phyloP scores from a whole-genome alignment of 2,329 filamentous ascomycete genomes.

The Alternaria solani region DNA sequence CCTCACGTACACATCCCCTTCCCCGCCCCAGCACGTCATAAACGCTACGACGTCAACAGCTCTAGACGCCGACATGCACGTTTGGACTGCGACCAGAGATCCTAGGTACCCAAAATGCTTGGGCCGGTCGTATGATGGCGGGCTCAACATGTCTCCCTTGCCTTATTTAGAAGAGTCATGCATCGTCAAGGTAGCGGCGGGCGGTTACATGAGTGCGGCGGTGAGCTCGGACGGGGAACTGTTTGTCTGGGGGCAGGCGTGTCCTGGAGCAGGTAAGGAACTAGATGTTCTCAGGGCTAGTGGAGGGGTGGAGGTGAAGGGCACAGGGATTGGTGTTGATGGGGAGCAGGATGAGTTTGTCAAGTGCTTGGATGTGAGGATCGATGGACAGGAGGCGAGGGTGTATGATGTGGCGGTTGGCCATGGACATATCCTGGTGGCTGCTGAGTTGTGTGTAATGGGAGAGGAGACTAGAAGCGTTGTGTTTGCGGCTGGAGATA shows the following conservation, averaged over 20 bases:
- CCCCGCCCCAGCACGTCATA: neutral
- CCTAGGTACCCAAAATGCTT: slow-evolving; percentile 35
- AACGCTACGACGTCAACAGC: slow-evolving; percentile 37
- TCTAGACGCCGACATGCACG: slow-evolving; percentile 21
- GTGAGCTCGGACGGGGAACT: slow-evolving; percentile 42
- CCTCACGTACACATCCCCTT: slow-evolving; percentile 8
- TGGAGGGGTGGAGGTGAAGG: neutral
- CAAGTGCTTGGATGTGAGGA: slow-evolving; percentile 29
- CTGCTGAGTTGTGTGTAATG: slow-evolving; percentile 22
- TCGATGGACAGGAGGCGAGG: slow-evolving; percentile 26
- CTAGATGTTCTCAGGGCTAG: slow-evolving; percentile 24
- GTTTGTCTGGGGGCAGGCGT: slow-evolving; percentile 45
- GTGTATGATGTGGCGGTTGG: slow-evolving; percentile 41
- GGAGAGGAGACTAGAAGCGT: slow-evolving; percentile 8
- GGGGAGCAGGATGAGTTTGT: slow-evolving; percentile 41
- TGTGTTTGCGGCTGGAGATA: slow-evolving; percentile 40
- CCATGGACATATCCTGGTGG: slow-evolving; percentile 39
- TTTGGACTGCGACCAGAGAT: slow-evolving; percentile 36
- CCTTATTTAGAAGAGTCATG: slow-evolving; percentile 38
- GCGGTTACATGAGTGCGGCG: slow-evolving; percentile 45
- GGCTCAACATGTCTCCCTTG: slow-evolving; percentile 20
- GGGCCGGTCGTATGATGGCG: slow-evolving; percentile 25
- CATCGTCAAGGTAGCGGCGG: slow-evolving; percentile 36
- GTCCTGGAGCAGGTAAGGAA: slow-evolving; percentile 29
- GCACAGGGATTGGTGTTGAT: slow-evolving; percentile 10